Percentiles rank a stretch among this genome's conserved stretches.
These are phyloP conservation scores for Emericellopsis cladophorae DNA, from an alignment of 2,329 filamentous ascomycete species.

Conservation along the genomic window DNA sequence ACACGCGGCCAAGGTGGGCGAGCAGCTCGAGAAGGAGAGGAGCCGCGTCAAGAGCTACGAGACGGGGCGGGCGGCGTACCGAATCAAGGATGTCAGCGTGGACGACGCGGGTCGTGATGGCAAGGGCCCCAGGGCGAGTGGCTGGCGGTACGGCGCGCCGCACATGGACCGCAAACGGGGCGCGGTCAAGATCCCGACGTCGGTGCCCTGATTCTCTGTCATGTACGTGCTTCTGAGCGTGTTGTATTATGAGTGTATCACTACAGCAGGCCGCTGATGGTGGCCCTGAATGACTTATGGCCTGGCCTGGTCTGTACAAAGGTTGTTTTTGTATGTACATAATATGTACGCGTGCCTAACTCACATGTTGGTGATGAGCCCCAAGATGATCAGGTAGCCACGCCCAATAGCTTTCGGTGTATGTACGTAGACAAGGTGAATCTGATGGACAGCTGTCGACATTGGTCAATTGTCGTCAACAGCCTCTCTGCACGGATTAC, in stretches of 20 bases:
- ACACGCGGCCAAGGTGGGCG: constrained; percentile 19
- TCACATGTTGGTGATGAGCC: too few species aligned
- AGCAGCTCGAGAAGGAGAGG: constrained; percentile 21
- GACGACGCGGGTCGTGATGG: constrained; percentile 43
- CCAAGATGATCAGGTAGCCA: too few species aligned
- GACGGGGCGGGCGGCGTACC: constrained; percentile 46
- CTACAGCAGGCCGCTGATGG: not conserved
- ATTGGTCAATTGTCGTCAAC: too few species aligned
- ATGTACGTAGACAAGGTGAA: too few species aligned
- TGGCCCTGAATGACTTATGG: too few species aligned
- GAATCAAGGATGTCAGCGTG: constrained; percentile 46
- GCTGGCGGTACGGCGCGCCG: constrained; percentile 53
- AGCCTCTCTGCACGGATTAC: too few species aligned
- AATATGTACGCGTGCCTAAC: too few species aligned
- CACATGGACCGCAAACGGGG: constrained; percentile 49
- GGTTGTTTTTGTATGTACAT: too few species aligned
- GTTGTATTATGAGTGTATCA: constrained; percentile 1
- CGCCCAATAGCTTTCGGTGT: too few species aligned
- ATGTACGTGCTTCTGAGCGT: not conserved
- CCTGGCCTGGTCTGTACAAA: too few species aligned
- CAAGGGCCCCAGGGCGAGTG: constrained; percentile 35
- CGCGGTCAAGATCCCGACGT: constrained; percentile 55
- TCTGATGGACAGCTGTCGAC: too few species aligned
- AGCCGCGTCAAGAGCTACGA: constrained; percentile 29
- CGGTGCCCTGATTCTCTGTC: constrained; percentile 31